Conservation (phyloP, 495 filamentous ascomycete species). For the Penicillium herquei region DNA sequence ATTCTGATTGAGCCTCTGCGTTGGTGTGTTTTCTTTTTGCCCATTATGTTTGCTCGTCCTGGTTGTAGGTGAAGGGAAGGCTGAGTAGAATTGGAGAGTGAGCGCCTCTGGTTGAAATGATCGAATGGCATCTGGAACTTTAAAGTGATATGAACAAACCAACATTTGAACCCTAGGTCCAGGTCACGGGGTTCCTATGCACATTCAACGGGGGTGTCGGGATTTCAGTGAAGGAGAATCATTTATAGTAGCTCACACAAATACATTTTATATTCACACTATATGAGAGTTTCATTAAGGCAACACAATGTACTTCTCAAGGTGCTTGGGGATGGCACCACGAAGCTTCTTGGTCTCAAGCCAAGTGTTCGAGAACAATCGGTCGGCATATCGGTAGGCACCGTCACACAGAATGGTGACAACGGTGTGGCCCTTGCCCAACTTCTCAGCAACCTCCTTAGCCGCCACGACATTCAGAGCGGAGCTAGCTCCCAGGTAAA, state of each 20-base stretch:
- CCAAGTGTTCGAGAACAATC: constrained; percentile 89
- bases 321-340: constrained; percentile 75
- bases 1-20: too few relatives aligned
- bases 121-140: too few relatives aligned
- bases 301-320: constrained; percentile 91
- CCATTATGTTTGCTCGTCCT: too few relatives aligned
- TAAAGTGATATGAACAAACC: too few relatives aligned
- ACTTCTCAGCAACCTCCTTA: constrained; percentile 86
- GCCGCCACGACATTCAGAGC: constrained; percentile 94
- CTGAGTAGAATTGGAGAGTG: too few relatives aligned
- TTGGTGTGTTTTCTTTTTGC: too few relatives aligned
- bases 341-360: constrained; percentile 79
- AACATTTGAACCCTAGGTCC: too few relatives aligned
- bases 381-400: constrained; percentile 92
- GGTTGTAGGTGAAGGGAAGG: too few relatives aligned
- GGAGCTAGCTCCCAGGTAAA: constrained; percentile 93
- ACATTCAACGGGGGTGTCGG: too few relatives aligned
- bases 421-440: constrained; percentile 86
- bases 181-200: too few relatives aligned
- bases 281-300: constrained; percentile 47
- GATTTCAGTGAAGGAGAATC: too few relatives aligned
- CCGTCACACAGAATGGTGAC: constrained; percentile 94
- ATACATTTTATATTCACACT: constrained; percentile 19
- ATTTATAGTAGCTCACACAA: not conserved
- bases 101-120: too few relatives aligned